phyloP scores from a whole-genome alignment of 2,329 filamentous ascomycete species.

The Tolypocladium guangdongense region DNA sequence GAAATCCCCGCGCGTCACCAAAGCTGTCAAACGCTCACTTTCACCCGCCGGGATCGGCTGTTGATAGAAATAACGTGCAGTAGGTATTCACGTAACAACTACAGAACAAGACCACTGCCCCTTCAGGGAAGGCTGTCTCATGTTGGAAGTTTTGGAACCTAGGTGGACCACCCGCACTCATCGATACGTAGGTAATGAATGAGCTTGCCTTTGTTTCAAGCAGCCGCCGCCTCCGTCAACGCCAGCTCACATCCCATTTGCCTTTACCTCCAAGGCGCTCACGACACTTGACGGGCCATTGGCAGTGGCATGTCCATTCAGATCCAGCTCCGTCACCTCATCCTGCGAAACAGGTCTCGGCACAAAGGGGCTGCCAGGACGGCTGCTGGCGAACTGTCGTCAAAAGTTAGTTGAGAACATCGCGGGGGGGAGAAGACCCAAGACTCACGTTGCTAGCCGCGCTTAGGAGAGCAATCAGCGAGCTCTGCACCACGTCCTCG shows the following conservation, averaged over 20 bases:
- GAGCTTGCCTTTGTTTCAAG: background rate
- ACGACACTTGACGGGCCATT: slow-evolving; percentile 7
- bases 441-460: slow-evolving; percentile 73
- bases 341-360: slow-evolving; percentile 37
- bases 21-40: background rate
- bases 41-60: background rate
- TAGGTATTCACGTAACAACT: background rate
- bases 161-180: no score
- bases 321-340: slow-evolving; percentile 3
- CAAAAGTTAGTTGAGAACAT: background rate
- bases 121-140: background rate
- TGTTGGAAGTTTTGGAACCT: background rate
- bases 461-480: slow-evolving; percentile 72
- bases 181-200: background rate
- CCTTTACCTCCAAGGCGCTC: slow-evolving; percentile 11
- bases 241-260: slow-evolving; percentile 8
- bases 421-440: background rate
- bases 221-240: background rate
- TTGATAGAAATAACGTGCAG: background rate
- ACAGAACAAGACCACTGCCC: background rate
- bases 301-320: slow-evolving; percentile 4
- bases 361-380: slow-evolving; percentile 54
- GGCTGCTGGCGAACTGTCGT: slow-evolving; percentile 50
- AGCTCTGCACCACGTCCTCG: slow-evolving; percentile 64
- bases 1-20: background rate